These are phyloP conservation scores for Kickxella alabastrina DNA, from an alignment of 192 early-diverging fungal species.

Conservation along the genomic window DNA sequence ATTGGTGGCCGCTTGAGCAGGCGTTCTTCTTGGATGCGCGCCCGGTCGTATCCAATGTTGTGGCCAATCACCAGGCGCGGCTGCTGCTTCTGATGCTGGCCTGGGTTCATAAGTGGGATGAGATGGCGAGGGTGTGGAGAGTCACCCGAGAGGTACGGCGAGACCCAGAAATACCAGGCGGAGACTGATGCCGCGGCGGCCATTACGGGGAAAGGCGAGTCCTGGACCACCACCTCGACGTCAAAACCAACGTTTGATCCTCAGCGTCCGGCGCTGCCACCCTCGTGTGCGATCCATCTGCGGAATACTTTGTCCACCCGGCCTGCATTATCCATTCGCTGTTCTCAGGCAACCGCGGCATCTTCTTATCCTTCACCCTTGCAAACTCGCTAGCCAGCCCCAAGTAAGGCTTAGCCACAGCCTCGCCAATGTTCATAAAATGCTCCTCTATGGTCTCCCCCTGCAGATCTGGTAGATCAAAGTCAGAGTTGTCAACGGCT, in stretches of 20 bases:
- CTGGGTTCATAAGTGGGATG: slow-evolving; percentile 59
- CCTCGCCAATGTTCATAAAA: slow-evolving; percentile 67
- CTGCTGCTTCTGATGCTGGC: slow-evolving; percentile 19
- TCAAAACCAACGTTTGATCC: slow-evolving; percentile 80
- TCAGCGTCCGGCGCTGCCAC: slow-evolving; percentile 53
- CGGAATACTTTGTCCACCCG: slow-evolving; percentile 83
- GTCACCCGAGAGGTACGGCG: slow-evolving; percentile 67
- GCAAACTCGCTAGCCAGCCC: slow-evolving; percentile 54
- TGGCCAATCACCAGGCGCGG: slow-evolving; percentile 78
- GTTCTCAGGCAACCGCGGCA: slow-evolving; percentile 46
- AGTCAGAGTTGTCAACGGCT: slow-evolving; percentile 42
- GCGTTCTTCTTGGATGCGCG: slow-evolving; percentile 86
- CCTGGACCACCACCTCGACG: slow-evolving; percentile 69
- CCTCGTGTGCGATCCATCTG: slow-evolving; percentile 21
- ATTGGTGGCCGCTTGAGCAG: slow-evolving; percentile 52
- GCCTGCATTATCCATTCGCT: slow-evolving; percentile 53
- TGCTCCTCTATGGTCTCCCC: slow-evolving; percentile 68
- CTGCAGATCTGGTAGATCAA: slow-evolving; percentile 54
- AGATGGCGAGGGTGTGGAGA: slow-evolving; percentile 51
- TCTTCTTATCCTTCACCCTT: slow-evolving; percentile 1
- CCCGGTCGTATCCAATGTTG: slow-evolving; percentile 89
- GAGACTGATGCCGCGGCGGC: slow-evolving; percentile 69
- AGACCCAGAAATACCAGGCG: slow-evolving; percentile 91
- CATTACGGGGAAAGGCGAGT: slow-evolving; percentile 73
- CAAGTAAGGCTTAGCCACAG: slow-evolving; percentile 60